A percentile compares a stretch with the other conserved stretches of the same genome.
Evolutionary conservation across 164 flowering plant genomes (phyloP).

Genomic region (Brasenia schreberi): DNA sequence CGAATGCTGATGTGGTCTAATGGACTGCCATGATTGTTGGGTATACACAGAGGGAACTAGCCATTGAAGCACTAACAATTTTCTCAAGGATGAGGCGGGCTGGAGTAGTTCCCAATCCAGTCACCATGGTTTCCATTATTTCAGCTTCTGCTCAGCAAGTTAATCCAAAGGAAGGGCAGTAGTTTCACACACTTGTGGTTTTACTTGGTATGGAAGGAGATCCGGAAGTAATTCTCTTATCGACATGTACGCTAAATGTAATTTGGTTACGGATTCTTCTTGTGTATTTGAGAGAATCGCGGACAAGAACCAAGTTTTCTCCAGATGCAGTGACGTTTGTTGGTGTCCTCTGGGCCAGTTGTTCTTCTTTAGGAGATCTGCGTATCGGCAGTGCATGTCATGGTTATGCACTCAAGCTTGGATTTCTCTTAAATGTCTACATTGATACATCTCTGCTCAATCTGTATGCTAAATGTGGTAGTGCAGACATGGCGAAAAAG

Average conservation of each 20-base stretch:
- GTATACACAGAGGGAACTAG: slow-evolving; percentile 34
- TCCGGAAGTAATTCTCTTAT: background rate
- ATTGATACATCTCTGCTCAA: background rate
- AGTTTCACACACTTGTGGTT: background rate
- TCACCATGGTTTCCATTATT: slow-evolving; percentile 46
- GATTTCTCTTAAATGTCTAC: no score
- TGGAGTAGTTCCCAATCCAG: slow-evolving; percentile 31
- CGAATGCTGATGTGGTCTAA: slow-evolving; percentile 35
- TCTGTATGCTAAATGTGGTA: background rate
- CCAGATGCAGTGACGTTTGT: no score
- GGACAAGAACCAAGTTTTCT: background rate
- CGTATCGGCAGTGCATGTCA: background rate
- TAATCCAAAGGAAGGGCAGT: slow-evolving; percentile 1
- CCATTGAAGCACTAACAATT: slow-evolving; percentile 36
- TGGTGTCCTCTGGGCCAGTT: no score
- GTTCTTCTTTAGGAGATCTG: background rate
- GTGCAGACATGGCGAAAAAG: background rate
- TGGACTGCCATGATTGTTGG: slow-evolving; percentile 90
- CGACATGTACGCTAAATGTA: background rate
- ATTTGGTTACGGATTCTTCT: background rate
- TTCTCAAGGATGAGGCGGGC: slow-evolving; percentile 32
- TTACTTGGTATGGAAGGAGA: background rate
- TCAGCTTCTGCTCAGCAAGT: slow-evolving; percentile 46
- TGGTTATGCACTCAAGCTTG: no score
- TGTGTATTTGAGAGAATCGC: background rate